These are phyloP conservation scores for Dentipellis fragilis DNA, from an alignment of 768 basidiomycete species.

Conservation along the genomic window DNA sequence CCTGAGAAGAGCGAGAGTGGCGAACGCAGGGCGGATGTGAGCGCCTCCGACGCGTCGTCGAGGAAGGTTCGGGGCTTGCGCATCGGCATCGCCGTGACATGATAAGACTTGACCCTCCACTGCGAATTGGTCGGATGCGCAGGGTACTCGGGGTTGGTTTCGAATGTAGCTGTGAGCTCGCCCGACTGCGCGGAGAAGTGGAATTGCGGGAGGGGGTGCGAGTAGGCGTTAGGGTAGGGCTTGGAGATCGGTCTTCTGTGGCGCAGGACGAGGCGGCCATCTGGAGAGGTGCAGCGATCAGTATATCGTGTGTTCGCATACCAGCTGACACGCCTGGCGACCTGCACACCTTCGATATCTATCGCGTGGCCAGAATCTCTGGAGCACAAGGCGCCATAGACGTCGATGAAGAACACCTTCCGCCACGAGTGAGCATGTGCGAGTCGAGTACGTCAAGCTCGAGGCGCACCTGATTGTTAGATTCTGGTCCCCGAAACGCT, in stretches of 20 bases:
- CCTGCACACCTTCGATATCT: slow-evolving; percentile 56
- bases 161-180: slow-evolving; percentile 52
- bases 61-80: slow-evolving; percentile 60
- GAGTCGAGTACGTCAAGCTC: not conserved
- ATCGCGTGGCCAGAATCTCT: slow-evolving; percentile 74
- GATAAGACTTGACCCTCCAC: slow-evolving; percentile 53
- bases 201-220: slow-evolving; percentile 70
- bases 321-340: not conserved
- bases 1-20: slow-evolving; percentile 49
- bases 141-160: slow-evolving; percentile 56
- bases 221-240: slow-evolving; percentile 71
- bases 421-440: not conserved
- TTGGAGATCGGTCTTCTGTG: slow-evolving; percentile 67
- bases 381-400: slow-evolving; percentile 67
- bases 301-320: not conserved
- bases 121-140: slow-evolving; percentile 19
- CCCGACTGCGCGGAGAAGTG: slow-evolving; percentile 42
- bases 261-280: slow-evolving; percentile 57
- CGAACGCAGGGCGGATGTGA: slow-evolving; percentile 48
- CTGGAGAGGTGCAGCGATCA: slow-evolving; percentile 23
- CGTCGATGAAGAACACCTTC: slow-evolving; percentile 80
- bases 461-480: slow-evolving; percentile 60
- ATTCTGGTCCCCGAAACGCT: slow-evolving; percentile 60
- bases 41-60: slow-evolving; percentile 59
- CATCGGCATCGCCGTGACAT: slow-evolving; percentile 57